phyloP scores from a whole-genome alignment of 192 early-diverging fungal species.

The Coemansia sp. region DNA sequence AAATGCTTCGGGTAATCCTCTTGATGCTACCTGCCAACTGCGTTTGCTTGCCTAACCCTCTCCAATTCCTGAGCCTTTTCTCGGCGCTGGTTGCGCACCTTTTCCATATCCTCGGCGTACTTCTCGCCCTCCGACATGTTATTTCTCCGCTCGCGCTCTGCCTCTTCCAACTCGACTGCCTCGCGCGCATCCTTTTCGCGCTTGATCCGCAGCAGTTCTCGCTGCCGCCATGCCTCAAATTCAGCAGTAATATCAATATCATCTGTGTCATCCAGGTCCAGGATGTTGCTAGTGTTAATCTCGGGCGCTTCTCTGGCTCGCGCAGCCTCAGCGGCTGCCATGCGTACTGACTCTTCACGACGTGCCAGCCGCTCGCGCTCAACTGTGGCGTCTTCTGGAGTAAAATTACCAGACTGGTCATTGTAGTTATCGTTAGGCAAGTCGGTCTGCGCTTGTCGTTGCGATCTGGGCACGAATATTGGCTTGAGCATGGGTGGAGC shows the following conservation, averaged over 20 bases:
- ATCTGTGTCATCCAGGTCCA: constrained; percentile 91
- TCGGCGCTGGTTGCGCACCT: constrained; percentile 61
- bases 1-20: too few species aligned
- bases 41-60: not conserved
- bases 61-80: constrained; percentile 56
- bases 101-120: constrained; percentile 69
- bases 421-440: not conserved
- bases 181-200: constrained; percentile 81
- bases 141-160: constrained; percentile 78
- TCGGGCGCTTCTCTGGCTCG: constrained; percentile 40
- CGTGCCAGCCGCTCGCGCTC: constrained; percentile 61
- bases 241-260: constrained; percentile 86
- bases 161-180: constrained; percentile 70
- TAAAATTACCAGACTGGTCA: not conserved
- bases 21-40: too few species aligned
- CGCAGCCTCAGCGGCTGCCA: constrained; percentile 38
- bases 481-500: constrained; percentile 77
- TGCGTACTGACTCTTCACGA: constrained; percentile 47
- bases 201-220: constrained; percentile 88
- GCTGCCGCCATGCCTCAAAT: constrained; percentile 88
- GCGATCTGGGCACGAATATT: constrained; percentile 90
- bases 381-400: constrained; percentile 62
- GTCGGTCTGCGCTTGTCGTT: constrained; percentile 10
- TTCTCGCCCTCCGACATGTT: constrained; percentile 88
- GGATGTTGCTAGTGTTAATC: constrained; percentile 37